Conservation (phyloP, 371 early-diverging fungal genomes). For the Circinella umbellata region DNA sequence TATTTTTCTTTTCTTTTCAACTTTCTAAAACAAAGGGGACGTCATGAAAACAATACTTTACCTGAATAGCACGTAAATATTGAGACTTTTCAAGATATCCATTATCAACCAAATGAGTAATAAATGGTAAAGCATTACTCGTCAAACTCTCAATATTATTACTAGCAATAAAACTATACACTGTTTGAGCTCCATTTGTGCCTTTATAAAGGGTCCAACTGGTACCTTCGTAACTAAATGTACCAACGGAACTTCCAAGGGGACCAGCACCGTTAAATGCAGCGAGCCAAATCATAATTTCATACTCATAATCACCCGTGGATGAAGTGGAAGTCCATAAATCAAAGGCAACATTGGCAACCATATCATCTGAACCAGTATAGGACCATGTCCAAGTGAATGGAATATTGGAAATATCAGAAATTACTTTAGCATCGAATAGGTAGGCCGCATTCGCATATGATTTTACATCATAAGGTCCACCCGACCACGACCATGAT, state of each 20-base stretch:
- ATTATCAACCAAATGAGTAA: constrained; percentile 13
- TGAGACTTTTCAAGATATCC: constrained; percentile 21
- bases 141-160: constrained; percentile 10
- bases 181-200: constrained; percentile 22
- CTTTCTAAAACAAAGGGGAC: no score
- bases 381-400: constrained; percentile 22
- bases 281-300: constrained; percentile 30
- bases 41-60: neutral
- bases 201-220: constrained; percentile 21
- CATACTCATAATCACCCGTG: constrained; percentile 15
- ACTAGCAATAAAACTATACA: constrained; percentile 27
- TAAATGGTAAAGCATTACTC: constrained; percentile 18
- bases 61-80: constrained; percentile 23
- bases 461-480: constrained; percentile 14
- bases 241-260: constrained; percentile 17
- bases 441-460: constrained; percentile 18
- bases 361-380: constrained; percentile 9
- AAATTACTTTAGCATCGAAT: constrained; percentile 10
- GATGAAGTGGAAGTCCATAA: constrained; percentile 19
- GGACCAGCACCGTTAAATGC: constrained; percentile 25
- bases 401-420: constrained; percentile 15
- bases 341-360: constrained; percentile 26
- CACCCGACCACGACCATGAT: constrained; percentile 16
- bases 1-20: no score
- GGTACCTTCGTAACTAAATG: constrained; percentile 13